Evolutionary conservation across 1,284 basidiomycete species (phyloP).

Genomic region (Leccinum huronense): DNA sequence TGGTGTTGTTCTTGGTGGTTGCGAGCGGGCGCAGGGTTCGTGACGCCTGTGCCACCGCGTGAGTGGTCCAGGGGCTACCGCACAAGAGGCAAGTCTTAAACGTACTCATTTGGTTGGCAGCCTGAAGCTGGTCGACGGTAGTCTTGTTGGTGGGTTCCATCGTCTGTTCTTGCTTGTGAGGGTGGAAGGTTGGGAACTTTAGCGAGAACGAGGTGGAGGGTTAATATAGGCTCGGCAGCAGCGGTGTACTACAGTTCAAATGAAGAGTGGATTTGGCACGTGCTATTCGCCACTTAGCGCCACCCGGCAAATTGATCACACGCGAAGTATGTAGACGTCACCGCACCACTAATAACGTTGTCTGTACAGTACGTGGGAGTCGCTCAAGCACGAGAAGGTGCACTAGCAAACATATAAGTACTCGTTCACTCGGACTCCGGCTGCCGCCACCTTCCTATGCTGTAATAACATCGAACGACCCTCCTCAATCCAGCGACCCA

Average conservation of each 20-base stretch:
- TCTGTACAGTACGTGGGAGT: no score
- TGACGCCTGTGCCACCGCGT: slow-evolving; percentile 29
- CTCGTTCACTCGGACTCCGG: neutral
- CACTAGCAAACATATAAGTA: neutral
- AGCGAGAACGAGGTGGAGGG: neutral
- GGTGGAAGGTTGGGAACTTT: slow-evolving; percentile 11
- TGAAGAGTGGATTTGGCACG: slow-evolving; percentile 15
- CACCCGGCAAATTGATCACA: slow-evolving; percentile 8
- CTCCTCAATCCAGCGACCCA: neutral
- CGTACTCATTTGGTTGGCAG: slow-evolving; percentile 50
- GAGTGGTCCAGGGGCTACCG: neutral
- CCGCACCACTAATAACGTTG: neutral
- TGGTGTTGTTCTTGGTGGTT: slow-evolving; percentile 40
- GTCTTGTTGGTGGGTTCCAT: slow-evolving; percentile 39
- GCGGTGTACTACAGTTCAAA: neutral
- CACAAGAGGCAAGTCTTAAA: slow-evolving; percentile 1
- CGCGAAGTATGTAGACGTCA: slow-evolving; percentile 1
- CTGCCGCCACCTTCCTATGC: neutral
- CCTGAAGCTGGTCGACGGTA: slow-evolving; percentile 45
- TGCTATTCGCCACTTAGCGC: slow-evolving; percentile 14
- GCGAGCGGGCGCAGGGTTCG: slow-evolving; percentile 40
- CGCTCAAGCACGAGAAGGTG: neutral
- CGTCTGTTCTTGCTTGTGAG: slow-evolving; percentile 31
- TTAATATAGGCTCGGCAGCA: slow-evolving; percentile 23
- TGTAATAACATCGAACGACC: neutral